Base-by-base conservation (phyloP, 2,329 filamentous ascomycete species). In the Botrytis galanthina region DNA sequence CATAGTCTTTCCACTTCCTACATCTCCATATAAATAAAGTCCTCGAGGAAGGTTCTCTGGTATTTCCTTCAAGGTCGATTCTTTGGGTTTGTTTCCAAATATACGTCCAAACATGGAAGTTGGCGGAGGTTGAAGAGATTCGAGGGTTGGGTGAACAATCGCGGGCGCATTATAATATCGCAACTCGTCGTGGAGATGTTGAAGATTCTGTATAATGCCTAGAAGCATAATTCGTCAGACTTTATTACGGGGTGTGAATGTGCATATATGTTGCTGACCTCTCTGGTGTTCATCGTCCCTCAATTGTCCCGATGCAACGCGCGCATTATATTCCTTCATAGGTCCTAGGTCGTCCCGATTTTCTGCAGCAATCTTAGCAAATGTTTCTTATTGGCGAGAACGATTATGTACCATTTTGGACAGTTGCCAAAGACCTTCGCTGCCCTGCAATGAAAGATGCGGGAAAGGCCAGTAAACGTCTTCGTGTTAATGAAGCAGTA, bases 1-100 rank as follows among this genome's bases (percentile, higher is more conserved):
- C 96, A 99, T 99, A 3, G 96, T 99, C 87, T 99, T 99, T 75
- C 96, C 96, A 79, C 94, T 97, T 59, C 96, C 96, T 3, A 99
- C 96, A 81, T 99, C 96, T 74, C 96, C 96, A 80, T 93, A 98
- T 82, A 99, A 92, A 83, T 99, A 99, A 46, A 99, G 84, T 0
- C 96, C 96, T 77, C 93, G 92, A 0, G 96, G 96, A 1, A 98
- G 85, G 76, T 91, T 87, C n/a, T 87, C 83, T 0, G 94, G 90
- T 35, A 97, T 92, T 5, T 85, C 82, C 74, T 84, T 80, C 8
- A 77, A 82, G 75, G 73, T 82, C 73, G 78, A 83, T 77, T 78
- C 82, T 76, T 78, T 81, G 74, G 78, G 73, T 42, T 66, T 69
- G 20, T 84, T 82, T 20, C 90, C 87, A 78, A 94, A 92, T 70